Percentiles rank a stretch among this genome's conserved stretches.
phyloP scores from a whole-genome alignment of 2,329 filamentous ascomycete genomes.

The Cladosporium sp. region DNA sequence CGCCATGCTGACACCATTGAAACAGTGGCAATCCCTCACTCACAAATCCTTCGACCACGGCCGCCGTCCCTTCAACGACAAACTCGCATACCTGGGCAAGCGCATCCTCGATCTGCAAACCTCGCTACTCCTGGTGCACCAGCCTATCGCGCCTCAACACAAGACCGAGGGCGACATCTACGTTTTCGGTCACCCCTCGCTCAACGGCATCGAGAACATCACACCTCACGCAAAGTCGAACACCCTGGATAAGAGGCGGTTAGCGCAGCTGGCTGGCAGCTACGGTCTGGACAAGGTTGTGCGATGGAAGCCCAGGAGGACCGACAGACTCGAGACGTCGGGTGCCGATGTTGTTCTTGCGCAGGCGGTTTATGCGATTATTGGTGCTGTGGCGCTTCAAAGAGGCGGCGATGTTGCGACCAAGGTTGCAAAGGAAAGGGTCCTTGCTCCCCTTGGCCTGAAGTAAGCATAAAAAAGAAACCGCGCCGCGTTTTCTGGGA shows the following conservation, averaged over 20 bases:
- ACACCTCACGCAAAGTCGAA: constrained; percentile 55
- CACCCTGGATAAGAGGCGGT: constrained; percentile 58
- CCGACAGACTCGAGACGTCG: constrained; percentile 64
- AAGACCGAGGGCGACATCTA: not conserved
- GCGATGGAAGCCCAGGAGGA: constrained; percentile 81
- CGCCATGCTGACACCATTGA: not conserved
- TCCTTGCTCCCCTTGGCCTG: constrained; percentile 52
- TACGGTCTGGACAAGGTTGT: constrained; percentile 71
- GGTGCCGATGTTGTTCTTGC: constrained; percentile 71
- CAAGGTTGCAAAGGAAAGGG: constrained; percentile 68
- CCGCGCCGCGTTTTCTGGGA: no score
- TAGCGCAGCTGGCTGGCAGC: constrained; percentile 63
- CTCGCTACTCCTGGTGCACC: constrained; percentile 56
- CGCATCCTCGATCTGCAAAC: constrained; percentile 60
- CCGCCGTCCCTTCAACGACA: constrained; percentile 87
- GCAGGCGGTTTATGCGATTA: constrained; percentile 74
- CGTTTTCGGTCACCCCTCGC: constrained; percentile 61
- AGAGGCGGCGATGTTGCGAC: constrained; percentile 75
- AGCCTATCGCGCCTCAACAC: constrained; percentile 25
- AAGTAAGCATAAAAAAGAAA: not conserved
- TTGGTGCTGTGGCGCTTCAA: constrained; percentile 86
- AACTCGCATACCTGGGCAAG: constrained; percentile 77
- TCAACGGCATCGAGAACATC: constrained; percentile 71
- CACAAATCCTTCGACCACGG: constrained; percentile 99
- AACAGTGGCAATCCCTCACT: constrained; percentile 80